phyloP scores from a whole-genome alignment of 164 flowering plant genomes.

The Tinospora cordifolia region DNA sequence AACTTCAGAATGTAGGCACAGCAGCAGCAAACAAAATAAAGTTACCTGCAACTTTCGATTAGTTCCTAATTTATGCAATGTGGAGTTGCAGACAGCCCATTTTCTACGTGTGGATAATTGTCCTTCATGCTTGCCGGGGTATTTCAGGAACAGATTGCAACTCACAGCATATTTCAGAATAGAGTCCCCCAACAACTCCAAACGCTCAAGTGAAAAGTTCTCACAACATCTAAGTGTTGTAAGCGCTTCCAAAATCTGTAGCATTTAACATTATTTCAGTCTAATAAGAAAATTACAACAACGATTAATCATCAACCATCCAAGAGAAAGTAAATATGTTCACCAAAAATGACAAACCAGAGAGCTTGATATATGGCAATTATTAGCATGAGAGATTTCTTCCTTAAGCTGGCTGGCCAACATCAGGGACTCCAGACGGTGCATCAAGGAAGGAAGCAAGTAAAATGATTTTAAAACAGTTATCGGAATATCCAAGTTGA shows the following conservation, averaged over 20 bases:
- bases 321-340: neutral
- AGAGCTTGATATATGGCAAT: slow-evolving; percentile 43
- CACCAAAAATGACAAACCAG: slow-evolving; percentile 43
- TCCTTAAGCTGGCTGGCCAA: slow-evolving; percentile 80
- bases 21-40: neutral
- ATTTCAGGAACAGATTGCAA: slow-evolving; percentile 66
- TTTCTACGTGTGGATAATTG: slow-evolving; percentile 45
- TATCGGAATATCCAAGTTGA: slow-evolving; percentile 34
- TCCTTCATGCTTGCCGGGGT: slow-evolving; percentile 79
- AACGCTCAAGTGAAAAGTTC: slow-evolving; percentile 80
- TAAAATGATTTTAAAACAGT: slow-evolving; percentile 51
- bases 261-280: slow-evolving; percentile 8
- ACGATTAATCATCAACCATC: neutral
- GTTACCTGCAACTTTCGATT: slow-evolving; percentile 61
- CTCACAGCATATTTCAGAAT: slow-evolving; percentile 80
- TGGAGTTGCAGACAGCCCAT: slow-evolving; percentile 59
- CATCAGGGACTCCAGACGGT: slow-evolving; percentile 80
- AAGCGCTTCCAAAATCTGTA: slow-evolving; percentile 82
- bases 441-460: slow-evolving; percentile 85
- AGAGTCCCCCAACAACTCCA: slow-evolving; percentile 94
- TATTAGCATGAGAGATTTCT: slow-evolving; percentile 42
- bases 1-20: neutral
- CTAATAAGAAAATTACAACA: neutral
- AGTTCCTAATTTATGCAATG: slow-evolving; percentile 65
- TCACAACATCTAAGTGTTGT: slow-evolving; percentile 77